Base-by-base conservation (phyloP, 176 grass and related monocot genomes). In the Pharus latifolius region DNA sequence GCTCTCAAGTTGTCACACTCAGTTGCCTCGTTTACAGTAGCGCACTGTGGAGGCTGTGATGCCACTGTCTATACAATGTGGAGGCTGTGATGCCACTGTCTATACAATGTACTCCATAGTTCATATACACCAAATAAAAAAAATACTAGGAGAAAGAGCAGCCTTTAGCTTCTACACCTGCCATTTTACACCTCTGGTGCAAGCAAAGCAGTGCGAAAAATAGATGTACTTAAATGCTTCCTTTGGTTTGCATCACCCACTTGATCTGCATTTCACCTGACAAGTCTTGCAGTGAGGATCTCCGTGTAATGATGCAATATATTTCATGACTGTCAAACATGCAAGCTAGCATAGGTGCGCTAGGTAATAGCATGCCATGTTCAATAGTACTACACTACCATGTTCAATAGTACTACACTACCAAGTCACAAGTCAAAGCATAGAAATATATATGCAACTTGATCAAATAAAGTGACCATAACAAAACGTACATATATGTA, bases 1-100 rank as follows among this genome's bases (percentile, higher is more conserved):
- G 78, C 49, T 50, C 52, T 77, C 81, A 29, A 75, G 76, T 69
- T 72, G 61, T 15, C 68, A 79, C n/a, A n/a, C n/a, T n/a, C n/a
- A n/a, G n/a, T n/a, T n/a, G n/a, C n/a, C n/a, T n/a, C n/a, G n/a
- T 73, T 67, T 77, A 54, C 3, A 19, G 51, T 26, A 14, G 24
- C 51, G 37, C 8, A 31, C 6, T 65, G 66, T 13, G 58, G 27
- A 70, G 46, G 45, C 3, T 42, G 46, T 33, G 33, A 5, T 27
- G 57, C 38, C 40, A 69, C 15, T 40, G 4, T 15, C 4, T 3
- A 2, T 25, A 53, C 10, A n/a, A n/a, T n/a, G n/a, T n/a, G 33
- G 27, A 34, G 27, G 20, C 37, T 64, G 53, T 27, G 10, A 72
- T 27, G 57, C 38, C 40, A 69, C 15, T 40, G 4, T 15, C 4